phyloP scores from a whole-genome alignment of 331 rosid species.

The Spiraea crenata region DNA sequence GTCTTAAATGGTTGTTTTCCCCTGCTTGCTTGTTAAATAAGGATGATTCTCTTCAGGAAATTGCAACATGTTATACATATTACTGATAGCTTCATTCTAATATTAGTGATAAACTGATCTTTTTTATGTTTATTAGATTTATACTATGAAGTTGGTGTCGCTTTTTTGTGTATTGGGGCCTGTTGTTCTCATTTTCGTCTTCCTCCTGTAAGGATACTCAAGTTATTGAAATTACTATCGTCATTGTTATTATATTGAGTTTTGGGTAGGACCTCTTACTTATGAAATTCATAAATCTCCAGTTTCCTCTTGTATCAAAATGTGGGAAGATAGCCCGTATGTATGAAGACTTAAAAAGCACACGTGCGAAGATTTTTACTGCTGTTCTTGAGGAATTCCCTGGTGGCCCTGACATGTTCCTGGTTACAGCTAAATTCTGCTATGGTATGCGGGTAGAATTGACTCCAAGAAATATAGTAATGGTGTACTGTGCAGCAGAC shows the following conservation, averaged over 20 bases:
- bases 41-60: constrained; percentile 11
- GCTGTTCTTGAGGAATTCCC: constrained; percentile 74
- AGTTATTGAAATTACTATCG: background rate
- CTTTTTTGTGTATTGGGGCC: background rate
- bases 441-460: constrained; percentile 69
- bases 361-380: constrained; percentile 34
- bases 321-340: constrained; percentile 67
- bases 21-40: background rate
- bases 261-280: constrained; percentile 21
- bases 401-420: constrained; percentile 80
- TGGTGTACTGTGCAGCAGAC: constrained; percentile 72
- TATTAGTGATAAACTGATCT: background rate
- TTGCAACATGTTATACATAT: background rate
- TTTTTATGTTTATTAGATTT: background rate
- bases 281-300: constrained; percentile 30
- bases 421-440: constrained; percentile 67
- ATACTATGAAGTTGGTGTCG: background rate
- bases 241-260: constrained; percentile 21
- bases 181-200: background rate
- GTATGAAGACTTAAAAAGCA: constrained; percentile 51
- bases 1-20: background rate
- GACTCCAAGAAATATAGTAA: constrained; percentile 67
- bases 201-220: background rate
- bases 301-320: constrained; percentile 91
- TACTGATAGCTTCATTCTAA: background rate